A percentile compares a stretch with the other conserved stretches of the same genome.
phyloP scores from a whole-genome alignment of 768 basidiomycete genomes.

The Tephrocybe sp. region DNA sequence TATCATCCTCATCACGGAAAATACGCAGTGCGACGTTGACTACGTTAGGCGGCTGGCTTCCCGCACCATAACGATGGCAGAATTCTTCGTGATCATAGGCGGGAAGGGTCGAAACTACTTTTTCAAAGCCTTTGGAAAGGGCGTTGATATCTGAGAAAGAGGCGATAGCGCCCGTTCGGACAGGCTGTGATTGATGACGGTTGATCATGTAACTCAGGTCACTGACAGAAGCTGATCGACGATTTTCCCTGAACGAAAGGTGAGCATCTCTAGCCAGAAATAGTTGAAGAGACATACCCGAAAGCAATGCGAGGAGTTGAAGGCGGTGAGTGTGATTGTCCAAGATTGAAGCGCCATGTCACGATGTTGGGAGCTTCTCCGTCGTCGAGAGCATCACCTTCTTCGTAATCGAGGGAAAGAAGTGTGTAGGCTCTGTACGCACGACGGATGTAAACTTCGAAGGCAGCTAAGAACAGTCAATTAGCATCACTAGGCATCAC shows the following conservation, averaged over 20 bases:
- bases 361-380: constrained; percentile 78
- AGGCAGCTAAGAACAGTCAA: constrained; percentile 57
- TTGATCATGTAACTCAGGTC: constrained; percentile 92
- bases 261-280: constrained; percentile 1
- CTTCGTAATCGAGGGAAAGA: constrained; percentile 91
- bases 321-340: constrained; percentile 83
- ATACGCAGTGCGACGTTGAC: constrained; percentile 91
- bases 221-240: constrained; percentile 89
- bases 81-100: constrained; percentile 70
- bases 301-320: constrained; percentile 68
- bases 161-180: constrained; percentile 88
- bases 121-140: constrained; percentile 70
- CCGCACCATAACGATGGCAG: constrained; percentile 68
- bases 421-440: constrained; percentile 94
- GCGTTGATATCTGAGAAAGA: constrained; percentile 79
- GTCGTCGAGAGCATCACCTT: constrained; percentile 82
- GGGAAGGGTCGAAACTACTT: constrained; percentile 72
- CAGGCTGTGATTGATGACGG: constrained; percentile 82
- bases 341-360: constrained; percentile 95
- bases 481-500: not conserved
- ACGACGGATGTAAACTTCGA: constrained; percentile 94
- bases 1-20: constrained; percentile 77
- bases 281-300: constrained; percentile 32
- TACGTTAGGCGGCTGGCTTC: constrained; percentile 83
- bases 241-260: constrained; percentile 45